A percentile compares a stretch with the other conserved stretches of the same genome.
These are phyloP conservation scores for Astrothelium subdiscretum DNA, from an alignment of 495 filamentous ascomycete genomes.

Conservation along the genomic window DNA sequence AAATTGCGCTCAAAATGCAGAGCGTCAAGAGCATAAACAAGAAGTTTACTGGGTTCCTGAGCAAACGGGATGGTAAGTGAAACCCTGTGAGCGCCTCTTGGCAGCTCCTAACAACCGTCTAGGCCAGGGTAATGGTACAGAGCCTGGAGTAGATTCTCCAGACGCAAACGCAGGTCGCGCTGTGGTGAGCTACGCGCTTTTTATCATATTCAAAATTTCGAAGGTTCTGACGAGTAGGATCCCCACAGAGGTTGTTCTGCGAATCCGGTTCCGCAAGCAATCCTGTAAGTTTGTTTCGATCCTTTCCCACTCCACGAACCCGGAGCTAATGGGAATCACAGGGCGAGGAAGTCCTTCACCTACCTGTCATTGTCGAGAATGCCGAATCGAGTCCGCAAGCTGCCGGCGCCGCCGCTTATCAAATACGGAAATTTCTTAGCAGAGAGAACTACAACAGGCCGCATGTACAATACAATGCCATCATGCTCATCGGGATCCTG, in stretches of 20 bases:
- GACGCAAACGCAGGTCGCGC: slow-evolving; percentile 47
- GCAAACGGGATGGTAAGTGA: background rate
- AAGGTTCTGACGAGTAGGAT: slow-evolving; percentile 6
- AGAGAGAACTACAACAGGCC: slow-evolving; percentile 50
- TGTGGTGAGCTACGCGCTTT: slow-evolving; percentile 37
- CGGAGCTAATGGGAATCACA: slow-evolving; percentile 21
- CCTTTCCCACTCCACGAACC: background rate
- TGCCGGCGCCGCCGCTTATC: slow-evolving; percentile 60
- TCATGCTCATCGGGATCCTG: slow-evolving; percentile 92
- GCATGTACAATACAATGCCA: slow-evolving; percentile 82
- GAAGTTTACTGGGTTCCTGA: background rate
- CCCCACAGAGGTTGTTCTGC: slow-evolving; percentile 56
- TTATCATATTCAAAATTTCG: background rate
- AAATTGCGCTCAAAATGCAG: background rate
- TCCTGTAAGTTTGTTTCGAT: slow-evolving; percentile 36
- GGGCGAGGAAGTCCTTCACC: slow-evolving; percentile 81
- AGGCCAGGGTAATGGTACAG: background rate
- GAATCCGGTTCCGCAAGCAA: slow-evolving; percentile 57
- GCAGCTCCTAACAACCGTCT: background rate
- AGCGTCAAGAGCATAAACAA: slow-evolving; percentile 1
- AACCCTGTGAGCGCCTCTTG: background rate
- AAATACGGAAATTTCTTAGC: slow-evolving; percentile 71
- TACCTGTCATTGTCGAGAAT: slow-evolving; percentile 89
- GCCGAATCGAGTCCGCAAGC: slow-evolving; percentile 85
- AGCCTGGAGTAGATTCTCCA: slow-evolving; percentile 33